phyloP scores from a whole-genome alignment of 2,329 filamentous ascomycete species.

The Epichloe bromicola region DNA sequence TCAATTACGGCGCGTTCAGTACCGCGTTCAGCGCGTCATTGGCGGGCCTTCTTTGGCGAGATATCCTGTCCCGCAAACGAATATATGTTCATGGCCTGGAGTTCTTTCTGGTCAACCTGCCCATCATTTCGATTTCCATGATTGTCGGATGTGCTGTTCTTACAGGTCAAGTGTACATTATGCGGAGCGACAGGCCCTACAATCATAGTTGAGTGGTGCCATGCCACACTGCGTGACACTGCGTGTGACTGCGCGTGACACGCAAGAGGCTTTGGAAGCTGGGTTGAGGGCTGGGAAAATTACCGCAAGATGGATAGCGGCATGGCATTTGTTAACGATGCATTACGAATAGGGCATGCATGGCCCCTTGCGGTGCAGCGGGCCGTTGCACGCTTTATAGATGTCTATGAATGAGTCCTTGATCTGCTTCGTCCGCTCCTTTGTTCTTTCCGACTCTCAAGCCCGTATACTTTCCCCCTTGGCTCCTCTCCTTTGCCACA shows the following conservation, averaged over 20 bases:
- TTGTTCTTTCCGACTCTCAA: no score
- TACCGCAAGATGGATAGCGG: background rate
- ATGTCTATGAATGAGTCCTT: background rate
- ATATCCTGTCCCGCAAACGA: constrained; percentile 55
- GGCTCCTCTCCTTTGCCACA: no score
- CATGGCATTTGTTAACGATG: no score
- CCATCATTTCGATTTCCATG: constrained; percentile 59
- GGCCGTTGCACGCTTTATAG: background rate
- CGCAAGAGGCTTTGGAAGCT: background rate
- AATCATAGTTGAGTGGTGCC: background rate
- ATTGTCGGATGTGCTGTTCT: constrained; percentile 47
- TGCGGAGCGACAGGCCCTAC: constrained; percentile 8
- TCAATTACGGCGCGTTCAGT: constrained; percentile 65
- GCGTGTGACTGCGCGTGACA: no score
- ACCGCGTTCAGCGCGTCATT: constrained; percentile 59
- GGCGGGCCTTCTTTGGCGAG: constrained; percentile 59
- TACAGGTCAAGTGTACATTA: constrained; percentile 50
- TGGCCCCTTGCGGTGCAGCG: background rate
- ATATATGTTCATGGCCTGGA: constrained; percentile 51
- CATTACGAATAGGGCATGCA: no score
- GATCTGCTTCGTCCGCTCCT: no score
- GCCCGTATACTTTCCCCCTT: no score
- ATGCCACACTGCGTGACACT: background rate
- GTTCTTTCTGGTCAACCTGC: constrained; percentile 56
- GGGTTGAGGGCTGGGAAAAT: background rate